Base-by-base conservation (phyloP, 257 asterid species). In the Cruciata laevipes region DNA sequence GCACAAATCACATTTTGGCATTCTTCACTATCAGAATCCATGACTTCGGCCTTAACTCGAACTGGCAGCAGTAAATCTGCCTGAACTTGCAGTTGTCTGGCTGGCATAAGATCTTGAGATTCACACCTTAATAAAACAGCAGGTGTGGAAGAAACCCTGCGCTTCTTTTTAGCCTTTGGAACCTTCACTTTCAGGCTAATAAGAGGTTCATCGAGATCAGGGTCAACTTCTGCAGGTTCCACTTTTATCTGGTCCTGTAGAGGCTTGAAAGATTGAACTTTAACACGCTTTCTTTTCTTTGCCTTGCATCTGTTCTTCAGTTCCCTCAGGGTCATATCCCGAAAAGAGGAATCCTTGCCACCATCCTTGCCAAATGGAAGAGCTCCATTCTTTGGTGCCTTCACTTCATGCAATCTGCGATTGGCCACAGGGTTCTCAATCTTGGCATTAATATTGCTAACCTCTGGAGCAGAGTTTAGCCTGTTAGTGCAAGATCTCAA, bases 171-270 rank as follows among this genome's bases (percentile, higher is more conserved):
- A 66, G 74, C 75, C 78, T 77, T 83, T 57, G 85, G 70, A 70
- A 59, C 72, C 77, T 79, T 84, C 49, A 55, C 24, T 83, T 84
- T 88, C 81, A 61, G 80, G 61, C 63, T 75, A 74, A 81, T 71
- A 59, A 88, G 82, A 35, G 85, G 88, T 77, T 71, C 87, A n/a
- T 77, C 40, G 31, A 85, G 88, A 78, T 90, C 94, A 12, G 84
- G 69, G 38, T 82, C 86, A 58, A 80, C 89, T 73, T 80, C 86
- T 49, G 33, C 81, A 27, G 68, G 68, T 49, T 80, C 75, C 69
- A 44, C 58, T 53, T 73, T 61, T 40, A 40, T 65, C 23, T 32
- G 33, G 23, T 70, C 81, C 70, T 66, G 73, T 17, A 60, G 71
- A 32, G 76, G 60, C 68, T 69, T 57, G 52, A 69, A 67, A 33